Conservation (phyloP, 148 eudicot species). For the Heliosperma pusillum region DNA sequence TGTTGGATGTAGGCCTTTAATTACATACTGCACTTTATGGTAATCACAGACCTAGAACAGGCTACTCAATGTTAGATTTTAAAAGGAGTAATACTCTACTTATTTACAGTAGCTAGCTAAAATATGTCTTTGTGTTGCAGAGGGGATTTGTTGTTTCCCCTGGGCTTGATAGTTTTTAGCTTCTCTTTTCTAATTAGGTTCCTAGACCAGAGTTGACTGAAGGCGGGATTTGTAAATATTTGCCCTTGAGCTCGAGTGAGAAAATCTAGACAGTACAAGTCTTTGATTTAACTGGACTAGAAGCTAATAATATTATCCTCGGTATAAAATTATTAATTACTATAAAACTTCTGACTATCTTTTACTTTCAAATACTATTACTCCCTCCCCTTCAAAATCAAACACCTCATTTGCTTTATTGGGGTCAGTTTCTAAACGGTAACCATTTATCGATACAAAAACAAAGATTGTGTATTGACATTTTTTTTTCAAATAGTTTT, state of each 20-base stretch:
- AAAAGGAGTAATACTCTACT: not conserved
- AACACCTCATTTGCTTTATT: not conserved
- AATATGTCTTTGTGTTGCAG: not conserved
- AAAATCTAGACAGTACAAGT: not conserved
- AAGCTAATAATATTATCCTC: not conserved
- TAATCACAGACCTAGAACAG: not conserved
- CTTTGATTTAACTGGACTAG: not conserved
- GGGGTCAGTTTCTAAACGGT: not conserved
- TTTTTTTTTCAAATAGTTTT: too few species aligned
- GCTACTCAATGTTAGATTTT: not conserved
- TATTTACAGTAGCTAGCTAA: not conserved
- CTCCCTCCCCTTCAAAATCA: not conserved
- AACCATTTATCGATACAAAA: too few species aligned
- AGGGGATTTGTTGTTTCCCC: not conserved
- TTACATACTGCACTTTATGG: not conserved
- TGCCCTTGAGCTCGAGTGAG: not conserved
- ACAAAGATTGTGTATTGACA: too few species aligned
- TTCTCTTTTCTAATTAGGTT: not conserved
- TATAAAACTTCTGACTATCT: not conserved
- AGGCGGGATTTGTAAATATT: too few species aligned
- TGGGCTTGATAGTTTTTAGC: not conserved
- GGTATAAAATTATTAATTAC: not conserved
- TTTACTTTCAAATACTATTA: not conserved
- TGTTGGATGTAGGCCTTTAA: not conserved
- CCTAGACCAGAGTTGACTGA: not conserved